phyloP scores from a whole-genome alignment of 2,329 filamentous ascomycete species.

The Fusarium sp. region DNA sequence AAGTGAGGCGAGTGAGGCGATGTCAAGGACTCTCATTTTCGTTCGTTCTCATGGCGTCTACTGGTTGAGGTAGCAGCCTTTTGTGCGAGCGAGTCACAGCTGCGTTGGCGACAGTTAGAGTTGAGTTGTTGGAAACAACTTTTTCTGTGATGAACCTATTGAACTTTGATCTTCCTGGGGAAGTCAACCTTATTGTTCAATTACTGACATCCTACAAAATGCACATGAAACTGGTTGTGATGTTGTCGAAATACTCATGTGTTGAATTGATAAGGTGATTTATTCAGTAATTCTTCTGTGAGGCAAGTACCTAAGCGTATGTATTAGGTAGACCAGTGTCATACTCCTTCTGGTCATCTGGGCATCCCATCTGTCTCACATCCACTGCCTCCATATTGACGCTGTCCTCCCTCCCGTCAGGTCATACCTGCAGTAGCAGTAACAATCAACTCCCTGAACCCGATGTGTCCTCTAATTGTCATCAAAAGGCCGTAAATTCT shows the following conservation, averaged over 20 bases:
- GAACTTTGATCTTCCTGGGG: not conserved
- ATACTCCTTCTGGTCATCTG: not conserved
- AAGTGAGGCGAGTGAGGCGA: not conserved
- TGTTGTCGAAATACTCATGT: not conserved
- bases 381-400: not conserved
- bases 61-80: not conserved
- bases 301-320: not conserved
- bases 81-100: not conserved
- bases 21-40: not conserved
- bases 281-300: not conserved
- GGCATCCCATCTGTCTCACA: not conserved
- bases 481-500: slow-evolving; percentile 11
- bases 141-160: not conserved
- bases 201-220: not conserved
- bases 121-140: not conserved
- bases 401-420: not conserved
- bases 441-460: slow-evolving; percentile 9
- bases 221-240: not conserved
- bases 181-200: not conserved
- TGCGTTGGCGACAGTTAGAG: not conserved
- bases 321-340: not conserved
- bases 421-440: not conserved
- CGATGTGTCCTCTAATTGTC: not conserved
- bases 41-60: not conserved
- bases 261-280: not conserved